Percentiles rank a stretch among this genome's conserved stretches.
Conservation (phyloP, 2,329 filamentous ascomycete genomes). For the Sporothrix brasiliensis region DNA sequence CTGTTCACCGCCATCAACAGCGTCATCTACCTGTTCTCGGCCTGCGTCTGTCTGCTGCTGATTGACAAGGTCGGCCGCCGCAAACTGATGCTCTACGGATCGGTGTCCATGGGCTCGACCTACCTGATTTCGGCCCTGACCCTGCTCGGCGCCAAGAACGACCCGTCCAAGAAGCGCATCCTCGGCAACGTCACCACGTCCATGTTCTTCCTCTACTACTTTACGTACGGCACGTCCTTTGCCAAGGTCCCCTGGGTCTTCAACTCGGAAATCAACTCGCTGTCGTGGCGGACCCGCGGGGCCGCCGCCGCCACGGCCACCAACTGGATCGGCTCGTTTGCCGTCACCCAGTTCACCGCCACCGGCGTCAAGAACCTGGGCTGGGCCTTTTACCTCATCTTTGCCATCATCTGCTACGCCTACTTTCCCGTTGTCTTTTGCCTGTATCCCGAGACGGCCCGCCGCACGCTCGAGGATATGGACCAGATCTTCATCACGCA, state of each 20-base stretch:
- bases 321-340: constrained; percentile 51
- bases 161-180: constrained; percentile 8
- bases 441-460: constrained; percentile 54
- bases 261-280: constrained; percentile 48
- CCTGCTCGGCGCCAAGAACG: constrained; percentile 41
- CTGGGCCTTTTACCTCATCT: constrained; percentile 49
- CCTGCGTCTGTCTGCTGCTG: constrained; percentile 45
- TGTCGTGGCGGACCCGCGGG: constrained; percentile 48
- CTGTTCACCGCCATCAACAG: constrained; percentile 58
- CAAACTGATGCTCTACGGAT: constrained; percentile 49
- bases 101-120: constrained; percentile 35
- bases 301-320: constrained; percentile 51
- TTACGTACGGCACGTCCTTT: constrained; percentile 48
- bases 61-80: constrained; percentile 48
- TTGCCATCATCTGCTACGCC: constrained; percentile 52
- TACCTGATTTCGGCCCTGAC: constrained; percentile 46
- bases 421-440: constrained; percentile 52
- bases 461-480: constrained; percentile 54
- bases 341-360: constrained; percentile 51
- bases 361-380: constrained; percentile 46
- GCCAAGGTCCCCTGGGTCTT: constrained; percentile 49
- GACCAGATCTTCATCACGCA: constrained; percentile 48
- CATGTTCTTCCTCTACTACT: constrained; percentile 51
- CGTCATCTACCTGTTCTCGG: constrained; percentile 46
- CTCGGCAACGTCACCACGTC: constrained; percentile 47